Percentiles rank a stretch among this genome's conserved stretches.
These are phyloP conservation scores for Sugiyamaella novakii DNA, from an alignment of 1,139 yeast genomes.

Conservation along the genomic window DNA sequence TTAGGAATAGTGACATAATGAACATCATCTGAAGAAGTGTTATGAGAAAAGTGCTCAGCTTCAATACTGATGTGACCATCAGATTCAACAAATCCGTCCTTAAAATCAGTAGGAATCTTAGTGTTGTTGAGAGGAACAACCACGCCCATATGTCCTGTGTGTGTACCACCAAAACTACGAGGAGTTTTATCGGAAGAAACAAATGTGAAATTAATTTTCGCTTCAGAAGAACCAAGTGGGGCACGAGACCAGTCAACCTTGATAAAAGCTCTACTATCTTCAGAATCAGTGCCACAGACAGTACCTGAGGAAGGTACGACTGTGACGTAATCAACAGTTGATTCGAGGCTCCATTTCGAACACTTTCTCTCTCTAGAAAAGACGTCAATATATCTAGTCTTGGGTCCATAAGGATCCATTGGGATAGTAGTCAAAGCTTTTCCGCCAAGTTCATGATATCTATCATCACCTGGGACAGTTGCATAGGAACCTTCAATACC, in stretches of 20 bases:
- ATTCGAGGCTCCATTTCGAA: constrained; percentile 18
- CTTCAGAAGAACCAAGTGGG: constrained; percentile 13
- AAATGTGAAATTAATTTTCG: constrained; percentile 12
- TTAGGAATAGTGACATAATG: constrained; percentile 23
- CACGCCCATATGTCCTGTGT: constrained; percentile 8
- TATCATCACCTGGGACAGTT: constrained; percentile 28
- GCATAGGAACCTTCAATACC: constrained; percentile 26
- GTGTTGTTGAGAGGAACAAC: constrained; percentile 22
- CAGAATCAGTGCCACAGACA: constrained; percentile 19
- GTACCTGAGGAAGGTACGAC: constrained; percentile 22
- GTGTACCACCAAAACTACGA: constrained; percentile 17
- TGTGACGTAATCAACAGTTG: constrained; percentile 21
- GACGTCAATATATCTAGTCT: constrained; percentile 24
- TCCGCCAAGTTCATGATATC: constrained; percentile 23
- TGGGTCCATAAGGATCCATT: constrained; percentile 22
- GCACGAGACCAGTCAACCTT: constrained; percentile 22
- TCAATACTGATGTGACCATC: constrained; percentile 27
- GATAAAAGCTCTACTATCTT: constrained; percentile 19
- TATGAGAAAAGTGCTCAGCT: constrained; percentile 20
- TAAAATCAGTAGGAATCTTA: constrained; percentile 21
- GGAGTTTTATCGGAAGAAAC: constrained; percentile 12
- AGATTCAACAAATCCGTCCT: constrained; percentile 28
- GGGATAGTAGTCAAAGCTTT: constrained; percentile 20
- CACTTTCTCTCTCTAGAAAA: constrained; percentile 23
- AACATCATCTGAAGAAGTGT: constrained; percentile 18